Evolutionary conservation across 306 rosid genomes (phyloP), one percentile per base, ranked within the genome.

Genomic region (Dalbergia cochinchinensis): DNA sequence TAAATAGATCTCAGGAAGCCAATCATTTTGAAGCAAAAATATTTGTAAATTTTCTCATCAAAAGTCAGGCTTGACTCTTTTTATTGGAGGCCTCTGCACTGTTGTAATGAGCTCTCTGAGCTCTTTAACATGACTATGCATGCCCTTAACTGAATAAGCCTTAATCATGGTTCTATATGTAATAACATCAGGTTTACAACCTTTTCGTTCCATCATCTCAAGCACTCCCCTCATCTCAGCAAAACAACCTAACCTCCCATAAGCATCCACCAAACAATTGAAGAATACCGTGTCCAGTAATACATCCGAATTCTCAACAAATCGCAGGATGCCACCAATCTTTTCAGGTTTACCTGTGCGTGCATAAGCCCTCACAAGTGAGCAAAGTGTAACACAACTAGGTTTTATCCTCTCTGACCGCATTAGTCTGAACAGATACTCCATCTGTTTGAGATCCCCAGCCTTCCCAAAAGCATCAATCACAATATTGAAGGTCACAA

Each of bases 381-480:
- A 94, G 86, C 97, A 92, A 34, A 94, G 89, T 35, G 97, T 94
- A 42, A 94, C 97, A 67, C 98, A 91, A 80, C 99, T 89, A 6
- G 98, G 99, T 65, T 90, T 92, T 84, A 92, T 90, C 86, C 97
- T 88, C 85, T 92, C 97, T 4, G 99, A 94, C 53, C 87, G 86
- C 99, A 92, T 94, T 65, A 94, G 88, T 81, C 96, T 89, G 73
- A 94, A 92, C 72, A 92, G 77, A 85, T 90, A 88, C 87, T 94
- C 99, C 98, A 94, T 92, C 86, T 92, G 97, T 83, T 90, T 87
- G 78, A 94, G 87, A 84, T 94, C 90, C 54, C 98, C 97, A 6
- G 95, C 99, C 84, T 90, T 90, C 72, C 99, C 99, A 82, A 94
- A 94, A 59, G 98, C 97, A 78, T 94, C 95, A 73, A 92, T 94